These are phyloP conservation scores for Alternaria hordeiaustralica DNA, from an alignment of 2,329 filamentous ascomycete species.

Conservation along the genomic window DNA sequence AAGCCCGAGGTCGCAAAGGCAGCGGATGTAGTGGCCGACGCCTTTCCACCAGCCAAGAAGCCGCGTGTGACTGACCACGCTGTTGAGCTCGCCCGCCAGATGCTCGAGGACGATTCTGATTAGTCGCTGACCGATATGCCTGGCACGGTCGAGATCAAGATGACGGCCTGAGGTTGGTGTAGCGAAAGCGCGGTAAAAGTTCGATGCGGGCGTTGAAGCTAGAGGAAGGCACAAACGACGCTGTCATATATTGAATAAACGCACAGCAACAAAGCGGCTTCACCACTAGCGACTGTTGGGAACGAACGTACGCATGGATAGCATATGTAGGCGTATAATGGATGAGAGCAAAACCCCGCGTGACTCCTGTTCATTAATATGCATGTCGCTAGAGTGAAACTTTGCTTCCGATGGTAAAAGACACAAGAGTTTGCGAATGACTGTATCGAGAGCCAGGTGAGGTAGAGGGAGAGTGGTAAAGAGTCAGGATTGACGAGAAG, in stretches of 20 bases:
- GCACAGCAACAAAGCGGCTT: neutral
- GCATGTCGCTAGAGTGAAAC: fast-evolving
- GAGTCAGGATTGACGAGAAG: neutral
- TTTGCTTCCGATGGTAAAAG: neutral
- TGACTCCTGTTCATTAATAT: neutral
- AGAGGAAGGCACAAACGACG: neutral
- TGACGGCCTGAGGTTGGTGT: neutral
- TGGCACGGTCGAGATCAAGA: too few relatives aligned
- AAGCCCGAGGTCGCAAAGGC: neutral
- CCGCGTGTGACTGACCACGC: neutral
- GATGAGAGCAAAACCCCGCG: fast-evolving
- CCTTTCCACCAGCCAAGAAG: neutral
- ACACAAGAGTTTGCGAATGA: neutral
- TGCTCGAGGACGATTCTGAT: neutral
- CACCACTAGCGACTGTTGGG: fast-evolving
- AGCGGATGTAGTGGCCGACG: neutral
- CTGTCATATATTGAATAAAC: neutral
- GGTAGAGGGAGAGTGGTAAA: fast-evolving
- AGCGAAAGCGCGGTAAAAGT: neutral
- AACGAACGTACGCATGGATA: neutral
- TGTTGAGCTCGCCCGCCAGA: neutral
- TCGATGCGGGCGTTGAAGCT: neutral
- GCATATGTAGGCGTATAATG: neutral
- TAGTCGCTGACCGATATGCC: neutral
- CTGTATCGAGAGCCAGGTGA: neutral